Evolutionary conservation across 2,329 filamentous ascomycete species (phyloP), one percentile per base, ranked within the genome.

Genomic region (Pseudomassariella vexata): DNA sequence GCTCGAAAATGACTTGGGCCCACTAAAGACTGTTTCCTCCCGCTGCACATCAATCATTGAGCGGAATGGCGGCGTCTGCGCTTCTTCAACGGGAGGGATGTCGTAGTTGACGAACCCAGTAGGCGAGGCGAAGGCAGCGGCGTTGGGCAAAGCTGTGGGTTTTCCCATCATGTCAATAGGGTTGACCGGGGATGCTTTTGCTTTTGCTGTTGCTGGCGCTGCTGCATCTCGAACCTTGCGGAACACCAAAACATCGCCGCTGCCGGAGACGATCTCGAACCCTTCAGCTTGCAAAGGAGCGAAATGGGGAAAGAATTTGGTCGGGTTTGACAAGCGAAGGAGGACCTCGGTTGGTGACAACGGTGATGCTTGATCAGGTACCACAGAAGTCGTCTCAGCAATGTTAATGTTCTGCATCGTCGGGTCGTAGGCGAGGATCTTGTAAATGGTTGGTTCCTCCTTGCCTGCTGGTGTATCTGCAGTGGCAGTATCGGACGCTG

Each of bases 31-130:
- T 2, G 61, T 55, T 39, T 72, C 66, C 32, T 72, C 63, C 14
- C 63, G 57, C 6, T 58, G 54, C 6, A 66, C 58, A 32, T 68
- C 57, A 30, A 65, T 62, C 37, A 59, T 60, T 23, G 65, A 63
- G 28, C 57, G 57, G 49, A 65, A 62, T 20, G 59, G 53, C 9
- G 60, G 53, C 8, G 50, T 46, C 4, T 53, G 55, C n/a, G n/a
- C n/a, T 11, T 48, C 52, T 6, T 55, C 52, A 26, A 50, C 42
- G n/a, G 41, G 48, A 22, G 52, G 60, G 25, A 56, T 37, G 38
- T 79, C 71, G 42, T 79, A 73, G 41, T 79, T 80, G 25, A 82
- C 71, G 45, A 78, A 82, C 1, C 76, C 78, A 1, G 77, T 82
- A 2, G 78, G 77, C 20, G 72, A 78, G 12, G 76, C 74, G 48